Base-by-base conservation (phyloP, 2,329 filamentous ascomycete genomes). In the Penicillium sp. region DNA sequence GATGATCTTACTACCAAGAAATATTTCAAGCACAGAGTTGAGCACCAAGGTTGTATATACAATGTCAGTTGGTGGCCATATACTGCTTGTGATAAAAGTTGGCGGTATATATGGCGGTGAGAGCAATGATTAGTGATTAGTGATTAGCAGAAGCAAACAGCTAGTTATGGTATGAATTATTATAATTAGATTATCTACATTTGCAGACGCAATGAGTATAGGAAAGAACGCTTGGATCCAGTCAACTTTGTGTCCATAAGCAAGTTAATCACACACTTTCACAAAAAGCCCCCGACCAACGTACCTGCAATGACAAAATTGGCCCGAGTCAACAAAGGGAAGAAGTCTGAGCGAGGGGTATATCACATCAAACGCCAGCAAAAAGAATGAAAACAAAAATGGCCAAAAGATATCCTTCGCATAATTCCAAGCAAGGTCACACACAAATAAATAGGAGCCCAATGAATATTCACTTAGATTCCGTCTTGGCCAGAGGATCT, bases 361-460 rank as follows among this genome's bases (percentile, higher is more conserved):
- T 74, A 74, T 74, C 72, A 71, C 71, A 72, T 71, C 61, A 63
- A 73, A 74, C 70, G 72, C 70, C 72, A 65, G 34, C 56, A 61
- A 57, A 38, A 48, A 50, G n/a, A 55, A 53, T 48, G 44, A 38
- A 55, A 51, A 57, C 48, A 44, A 51, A 38, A 40, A 44, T 27
- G 34, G 33, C 44, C 49, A 53, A 49, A 47, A 52, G 7, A 48
- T 21, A n/a, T 33, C 21, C 21, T 39, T 27, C 31, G 15, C 8
- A 45, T 33, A 43, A n/a, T 16, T 34, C n/a, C 49, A 57, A 29
- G 27, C 39, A 51, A 41, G 40, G 25, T 21, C 47, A 19, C 25
- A 60, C 41, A n/a, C 38, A 48, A 19, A 34, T 31, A n/a, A 44
- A 44, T 44, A 44, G 16, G 25, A 6, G 23, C 46, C 52, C 9